Base-by-base conservation (phyloP, 1,139 yeast species). In the Zygosaccharomyces pseudobailii region DNA sequence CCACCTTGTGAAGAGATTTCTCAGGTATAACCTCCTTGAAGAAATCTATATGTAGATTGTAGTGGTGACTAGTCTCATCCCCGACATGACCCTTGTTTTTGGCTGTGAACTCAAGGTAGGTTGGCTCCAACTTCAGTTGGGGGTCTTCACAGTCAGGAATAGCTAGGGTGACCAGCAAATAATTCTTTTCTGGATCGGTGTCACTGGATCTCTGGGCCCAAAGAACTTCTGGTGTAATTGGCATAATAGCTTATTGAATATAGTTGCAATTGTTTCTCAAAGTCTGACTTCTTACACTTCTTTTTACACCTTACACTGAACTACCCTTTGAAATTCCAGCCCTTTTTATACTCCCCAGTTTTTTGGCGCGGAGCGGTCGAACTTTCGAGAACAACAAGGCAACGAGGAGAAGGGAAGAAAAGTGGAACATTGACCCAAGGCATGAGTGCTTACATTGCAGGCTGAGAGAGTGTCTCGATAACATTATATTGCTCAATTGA, bases 121-220 rank as follows among this genome's bases (percentile, higher is more conserved):
- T 72, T n/a, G 81, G 60, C 24, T 86, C 79, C 52, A 90, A 73
- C 45, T 82, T 80, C 49, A 88, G 70, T 52, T 80, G 74, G 41
- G 85, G 79, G 52, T 81, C 71, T 48, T 71, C 74, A 36, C 90
- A 80, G 65, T 90, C 96, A 40, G 82, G 77, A 33, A 87, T 80
- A 52, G 79, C 76, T 53, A 92, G 77, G 0, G 96, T 89, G 51
- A 92, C 69, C 65, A 76, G 85, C 42, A 92, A 62, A 36, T 88
- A 65, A 68, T 92, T 92, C 70, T 87, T 89, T 36, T 79, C 73
- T 13, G 79, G 78, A 34, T 83, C 95, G 5, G 74, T 70, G 20
- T 75, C 83, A 63, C 75, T 81, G 44, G 96, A 88, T 71, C 98
- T 87, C 73, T 92, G 98, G 21, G 98, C 97, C 98, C 98, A 92